phyloP scores from a whole-genome alignment of 805 yeast genomes.

The Wickerhamiella domercqiae region DNA sequence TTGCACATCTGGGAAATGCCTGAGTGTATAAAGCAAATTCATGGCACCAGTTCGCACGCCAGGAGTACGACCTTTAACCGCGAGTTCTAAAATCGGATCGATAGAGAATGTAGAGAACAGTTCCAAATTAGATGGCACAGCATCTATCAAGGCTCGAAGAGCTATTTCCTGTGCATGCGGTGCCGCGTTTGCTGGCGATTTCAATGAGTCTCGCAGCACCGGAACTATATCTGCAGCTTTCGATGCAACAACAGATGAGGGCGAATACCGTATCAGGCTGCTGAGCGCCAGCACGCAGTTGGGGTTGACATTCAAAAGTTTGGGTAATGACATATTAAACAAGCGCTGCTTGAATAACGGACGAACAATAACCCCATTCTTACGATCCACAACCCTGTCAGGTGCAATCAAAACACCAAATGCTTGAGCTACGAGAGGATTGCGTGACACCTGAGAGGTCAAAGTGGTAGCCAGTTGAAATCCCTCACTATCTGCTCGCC shows the following conservation, averaged over 20 bases:
- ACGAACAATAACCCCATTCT: conserved; percentile 42
- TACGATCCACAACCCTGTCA: conserved; percentile 41
- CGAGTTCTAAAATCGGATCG: conserved; percentile 4
- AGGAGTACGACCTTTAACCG: neutral
- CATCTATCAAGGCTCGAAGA: neutral
- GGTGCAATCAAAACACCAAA: conserved; percentile 57
- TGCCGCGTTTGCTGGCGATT: conserved; percentile 10
- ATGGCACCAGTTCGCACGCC: conserved; percentile 5
- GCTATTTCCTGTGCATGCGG: conserved; percentile 22
- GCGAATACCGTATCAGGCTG: conserved; percentile 46
- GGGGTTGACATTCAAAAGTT: conserved; percentile 35
- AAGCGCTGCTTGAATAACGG: conserved; percentile 68
- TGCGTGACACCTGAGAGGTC: conserved; percentile 25
- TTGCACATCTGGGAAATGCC: conserved; percentile 1
- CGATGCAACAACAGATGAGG: conserved; percentile 45
- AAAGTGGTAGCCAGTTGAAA: conserved; percentile 24
- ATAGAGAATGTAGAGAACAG: neutral
- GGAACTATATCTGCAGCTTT: conserved; percentile 56
- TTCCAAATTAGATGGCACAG: neutral
- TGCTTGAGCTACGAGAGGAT: conserved; percentile 34
- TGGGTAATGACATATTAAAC: conserved; percentile 45
- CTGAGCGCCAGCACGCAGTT: conserved; percentile 54
- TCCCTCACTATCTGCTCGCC: conserved; percentile 36
- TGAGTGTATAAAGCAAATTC: conserved; percentile 4
- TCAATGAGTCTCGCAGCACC: conserved; percentile 48